Conservation (phyloP, 2,329 filamentous ascomycete species). For the Fusarium sp. region DNA sequence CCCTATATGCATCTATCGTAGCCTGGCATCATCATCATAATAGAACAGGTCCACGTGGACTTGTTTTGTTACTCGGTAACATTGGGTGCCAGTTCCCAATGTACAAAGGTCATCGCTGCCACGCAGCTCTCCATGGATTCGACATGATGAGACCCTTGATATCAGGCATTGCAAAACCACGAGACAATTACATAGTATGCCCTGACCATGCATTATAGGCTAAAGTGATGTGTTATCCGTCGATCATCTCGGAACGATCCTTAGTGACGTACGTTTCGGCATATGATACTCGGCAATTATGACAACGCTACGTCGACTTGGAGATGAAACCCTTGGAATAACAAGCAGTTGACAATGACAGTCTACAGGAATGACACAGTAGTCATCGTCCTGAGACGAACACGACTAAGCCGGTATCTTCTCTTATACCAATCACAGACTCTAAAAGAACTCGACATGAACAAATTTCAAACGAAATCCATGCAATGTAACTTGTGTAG, state of each 20-base stretch:
- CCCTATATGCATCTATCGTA: slow-evolving; percentile 30
- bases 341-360: not conserved
- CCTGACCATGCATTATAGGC: not conserved
- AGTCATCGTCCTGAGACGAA: not conserved
- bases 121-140: slow-evolving; percentile 1
- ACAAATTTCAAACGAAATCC: not conserved
- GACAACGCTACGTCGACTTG: not conserved
- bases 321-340: not conserved
- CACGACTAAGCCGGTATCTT: not conserved
- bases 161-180: slow-evolving; percentile 9
- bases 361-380: not conserved
- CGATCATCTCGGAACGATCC: slow-evolving; percentile 9
- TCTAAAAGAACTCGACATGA: not conserved
- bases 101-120: not conserved
- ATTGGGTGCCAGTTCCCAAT: not conserved
- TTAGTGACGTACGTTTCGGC: slow-evolving; percentile 16
- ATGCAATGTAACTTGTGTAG: not conserved
- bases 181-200: not conserved
- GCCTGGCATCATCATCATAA: not conserved
- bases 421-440: not conserved
- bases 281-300: slow-evolving; percentile 10
- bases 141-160: not conserved
- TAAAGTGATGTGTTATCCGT: slow-evolving; percentile 9
- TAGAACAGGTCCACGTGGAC: slow-evolving; percentile 18
- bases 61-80: not conserved